These are phyloP conservation scores for Fomitopsis palustris DNA, from an alignment of 1,284 basidiomycete genomes.

Conservation along the genomic window DNA sequence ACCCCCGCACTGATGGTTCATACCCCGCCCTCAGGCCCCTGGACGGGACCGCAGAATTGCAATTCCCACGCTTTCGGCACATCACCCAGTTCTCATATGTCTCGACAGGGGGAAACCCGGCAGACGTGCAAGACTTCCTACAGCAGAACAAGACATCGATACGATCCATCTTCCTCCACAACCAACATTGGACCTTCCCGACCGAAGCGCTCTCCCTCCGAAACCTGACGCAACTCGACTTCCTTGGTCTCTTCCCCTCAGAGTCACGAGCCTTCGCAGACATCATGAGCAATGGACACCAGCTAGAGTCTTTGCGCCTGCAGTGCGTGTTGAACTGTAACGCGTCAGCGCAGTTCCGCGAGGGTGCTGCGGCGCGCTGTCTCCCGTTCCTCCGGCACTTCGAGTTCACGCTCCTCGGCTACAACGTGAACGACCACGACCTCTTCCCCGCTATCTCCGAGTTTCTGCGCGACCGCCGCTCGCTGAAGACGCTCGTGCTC, in stretches of 20 bases:
- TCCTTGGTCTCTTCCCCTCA: conserved; percentile 51
- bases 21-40: conserved; percentile 36
- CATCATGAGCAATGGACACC: conserved; percentile 54
- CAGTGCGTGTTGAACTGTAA: conserved; percentile 48
- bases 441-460: conserved; percentile 66
- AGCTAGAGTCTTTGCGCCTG: conserved; percentile 58
- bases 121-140: conserved; percentile 43
- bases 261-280: conserved; percentile 51
- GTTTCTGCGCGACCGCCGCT: conserved; percentile 56
- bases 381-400: conserved; percentile 66
- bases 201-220: conserved; percentile 49
- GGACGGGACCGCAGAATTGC: conserved; percentile 48
- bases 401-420: conserved; percentile 48
- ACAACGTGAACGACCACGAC: conserved; percentile 50
- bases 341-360: conserved; percentile 47
- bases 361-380: conserved; percentile 26
- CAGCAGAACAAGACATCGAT: conserved; percentile 50
- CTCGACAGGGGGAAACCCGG: conserved; percentile 35
- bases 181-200: conserved; percentile 55
- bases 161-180: conserved; percentile 52
- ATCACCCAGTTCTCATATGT: conserved; percentile 56
- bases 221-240: conserved; percentile 61
- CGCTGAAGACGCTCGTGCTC: conserved; percentile 50
- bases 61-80: conserved; percentile 52
- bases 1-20: conserved; percentile 1